Conservation (phyloP, 768 basidiomycete species). For the Amanita rubescens region DNA sequence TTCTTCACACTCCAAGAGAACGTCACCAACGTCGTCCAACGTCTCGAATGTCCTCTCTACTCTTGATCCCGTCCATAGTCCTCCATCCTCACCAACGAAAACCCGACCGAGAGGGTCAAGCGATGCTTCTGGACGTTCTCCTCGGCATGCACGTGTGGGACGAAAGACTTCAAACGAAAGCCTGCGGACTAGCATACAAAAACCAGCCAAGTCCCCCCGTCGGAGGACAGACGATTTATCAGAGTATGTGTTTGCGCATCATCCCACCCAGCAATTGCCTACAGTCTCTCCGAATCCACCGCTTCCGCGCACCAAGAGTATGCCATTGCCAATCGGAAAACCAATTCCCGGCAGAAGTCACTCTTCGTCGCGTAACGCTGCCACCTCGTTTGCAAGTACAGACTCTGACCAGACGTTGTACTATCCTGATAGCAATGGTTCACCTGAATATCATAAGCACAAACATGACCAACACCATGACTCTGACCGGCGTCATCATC, state of each 20-base stretch:
- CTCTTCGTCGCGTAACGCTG: conserved; percentile 13
- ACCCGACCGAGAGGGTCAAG: conserved; percentile 21
- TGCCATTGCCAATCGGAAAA: conserved; percentile 25
- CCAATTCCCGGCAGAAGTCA: conserved; percentile 1
- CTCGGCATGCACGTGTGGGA: conserved; percentile 7
- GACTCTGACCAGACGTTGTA: conserved; percentile 7
- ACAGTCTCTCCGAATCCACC: conserved; percentile 1
- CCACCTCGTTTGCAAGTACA: conserved; percentile 14
- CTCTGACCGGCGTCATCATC: conserved; percentile 7
- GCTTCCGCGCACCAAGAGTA: conserved; percentile 43
- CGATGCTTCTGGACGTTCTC: conserved; percentile 13
- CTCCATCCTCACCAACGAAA: conserved; percentile 11
- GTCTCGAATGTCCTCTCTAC: conserved; percentile 18
- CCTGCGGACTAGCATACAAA: conserved; percentile 15
- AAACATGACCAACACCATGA: conserved; percentile 6
- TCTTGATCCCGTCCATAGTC: conserved; percentile 18
- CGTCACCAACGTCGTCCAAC: conserved; percentile 1
- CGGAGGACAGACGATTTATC: conserved; percentile 7
- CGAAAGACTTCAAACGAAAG: conserved; percentile 19
- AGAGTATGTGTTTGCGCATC: not conserved
- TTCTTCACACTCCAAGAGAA: conserved; percentile 7
- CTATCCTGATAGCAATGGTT: not conserved
- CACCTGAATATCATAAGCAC: conserved; percentile 3
- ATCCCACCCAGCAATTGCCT: not conserved
- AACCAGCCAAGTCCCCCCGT: conserved; percentile 14